Percentiles rank a stretch among this genome's conserved stretches.
Evolutionary conservation across 805 yeast species (phyloP).

Genomic region (Sugiyamaella marilandica): DNA sequence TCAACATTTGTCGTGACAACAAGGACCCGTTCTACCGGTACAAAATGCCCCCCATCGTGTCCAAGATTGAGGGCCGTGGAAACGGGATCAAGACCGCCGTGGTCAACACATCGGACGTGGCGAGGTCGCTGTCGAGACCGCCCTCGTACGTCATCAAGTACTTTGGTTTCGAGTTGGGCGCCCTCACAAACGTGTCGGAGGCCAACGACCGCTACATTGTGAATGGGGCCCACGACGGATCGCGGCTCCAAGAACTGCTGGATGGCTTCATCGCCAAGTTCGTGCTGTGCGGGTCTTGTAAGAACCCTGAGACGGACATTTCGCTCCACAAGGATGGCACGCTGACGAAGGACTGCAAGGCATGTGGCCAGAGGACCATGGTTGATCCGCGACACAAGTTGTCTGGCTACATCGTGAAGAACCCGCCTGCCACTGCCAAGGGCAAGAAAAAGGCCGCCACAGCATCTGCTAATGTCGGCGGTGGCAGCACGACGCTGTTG

Average conservation of each 20-base stretch:
- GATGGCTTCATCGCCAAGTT: conserved; percentile 93
- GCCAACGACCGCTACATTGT: conserved; percentile 81
- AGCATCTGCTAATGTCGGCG: conserved; percentile 85
- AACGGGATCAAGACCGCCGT: conserved; percentile 98
- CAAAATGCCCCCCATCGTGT: conserved; percentile 97
- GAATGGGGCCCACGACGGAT: conserved; percentile 90
- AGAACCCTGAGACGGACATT: conserved; percentile 96
- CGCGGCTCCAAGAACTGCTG: conserved; percentile 84
- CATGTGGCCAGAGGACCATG: conserved; percentile 87
- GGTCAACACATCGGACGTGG: conserved; percentile 84
- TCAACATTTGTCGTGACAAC: conserved; percentile 95
- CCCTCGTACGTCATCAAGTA: conserved; percentile 86
- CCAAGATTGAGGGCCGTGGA: conserved; percentile 98
- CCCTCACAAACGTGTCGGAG: conserved; percentile 82
- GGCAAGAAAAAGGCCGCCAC: conserved; percentile 69
- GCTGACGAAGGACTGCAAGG: conserved; percentile 90
- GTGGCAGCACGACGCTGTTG: conserved; percentile 41
- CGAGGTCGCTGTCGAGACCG: conserved; percentile 91
- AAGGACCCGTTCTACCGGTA: conserved; percentile 98
- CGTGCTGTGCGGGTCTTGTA: conserved; percentile 90
- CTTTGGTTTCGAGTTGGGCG: conserved; percentile 96
- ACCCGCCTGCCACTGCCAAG: conserved; percentile 57
- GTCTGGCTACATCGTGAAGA: conserved; percentile 80
- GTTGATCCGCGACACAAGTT: conserved; percentile 85
- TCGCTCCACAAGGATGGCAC: conserved; percentile 68